Evolutionary conservation across 1,284 basidiomycete species (phyloP).

Genomic region (Melampsora americana): DNA sequence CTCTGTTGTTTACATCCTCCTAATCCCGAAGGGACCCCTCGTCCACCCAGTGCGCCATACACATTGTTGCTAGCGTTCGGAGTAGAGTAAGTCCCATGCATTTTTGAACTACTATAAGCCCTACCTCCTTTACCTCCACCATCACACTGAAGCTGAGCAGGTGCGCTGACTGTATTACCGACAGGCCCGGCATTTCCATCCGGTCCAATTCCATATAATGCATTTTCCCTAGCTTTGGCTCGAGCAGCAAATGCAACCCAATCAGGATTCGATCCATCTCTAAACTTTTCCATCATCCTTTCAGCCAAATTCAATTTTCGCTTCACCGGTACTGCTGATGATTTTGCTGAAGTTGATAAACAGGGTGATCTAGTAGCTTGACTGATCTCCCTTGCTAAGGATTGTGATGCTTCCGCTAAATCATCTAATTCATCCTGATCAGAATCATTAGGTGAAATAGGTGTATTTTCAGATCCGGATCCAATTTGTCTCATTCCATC

Average conservation of each 20-base stretch:
- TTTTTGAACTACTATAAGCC: neutral
- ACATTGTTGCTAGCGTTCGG: neutral
- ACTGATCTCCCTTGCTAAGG: conserved; percentile 39
- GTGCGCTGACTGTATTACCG: conserved; percentile 38
- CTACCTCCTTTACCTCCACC: neutral
- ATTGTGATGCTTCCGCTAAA: conserved; percentile 31
- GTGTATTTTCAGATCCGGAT: conserved; percentile 3
- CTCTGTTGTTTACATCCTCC: neutral
- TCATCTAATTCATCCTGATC: conserved; percentile 34
- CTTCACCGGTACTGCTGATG: neutral
- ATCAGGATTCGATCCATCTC: conserved; percentile 41
- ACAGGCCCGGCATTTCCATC: conserved; percentile 21
- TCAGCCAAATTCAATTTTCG: conserved; percentile 34
- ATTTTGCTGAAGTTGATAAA: neutral
- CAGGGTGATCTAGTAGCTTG: conserved; percentile 19
- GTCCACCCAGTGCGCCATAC: neutral
- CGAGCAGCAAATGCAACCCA: conserved; percentile 34
- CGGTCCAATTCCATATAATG: conserved; percentile 13
- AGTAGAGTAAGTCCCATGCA: neutral
- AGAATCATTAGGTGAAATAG: conserved; percentile 11
- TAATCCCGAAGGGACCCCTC: neutral
- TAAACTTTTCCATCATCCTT: conserved; percentile 42
- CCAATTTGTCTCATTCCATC: conserved; percentile 7
- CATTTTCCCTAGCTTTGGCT: conserved; percentile 31
- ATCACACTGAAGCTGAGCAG: conserved; percentile 36